Evolutionary conservation across 176 grass and related monocot species (phyloP).

Genomic region (Juncus inflexus): DNA sequence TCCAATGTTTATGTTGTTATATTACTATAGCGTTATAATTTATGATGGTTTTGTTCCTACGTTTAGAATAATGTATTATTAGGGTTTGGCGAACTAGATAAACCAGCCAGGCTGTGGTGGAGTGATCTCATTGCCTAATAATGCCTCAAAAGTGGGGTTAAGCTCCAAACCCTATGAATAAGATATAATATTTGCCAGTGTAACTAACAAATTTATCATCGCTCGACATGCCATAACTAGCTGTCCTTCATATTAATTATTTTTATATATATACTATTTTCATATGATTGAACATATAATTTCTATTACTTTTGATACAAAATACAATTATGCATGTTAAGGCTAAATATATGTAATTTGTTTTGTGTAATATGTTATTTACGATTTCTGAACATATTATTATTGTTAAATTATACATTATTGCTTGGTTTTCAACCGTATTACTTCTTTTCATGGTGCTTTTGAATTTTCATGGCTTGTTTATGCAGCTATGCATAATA

Average conservation of each 20-base stretch:
- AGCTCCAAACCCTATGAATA: neutral
- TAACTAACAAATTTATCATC: too few relatives aligned
- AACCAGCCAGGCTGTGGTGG: conserved; percentile 19
- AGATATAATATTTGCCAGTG: neutral
- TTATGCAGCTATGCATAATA: neutral
- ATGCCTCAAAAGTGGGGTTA: conserved; percentile 22
- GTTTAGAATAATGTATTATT: neutral
- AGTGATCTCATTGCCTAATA: conserved; percentile 4
- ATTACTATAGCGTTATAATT: too few relatives aligned
- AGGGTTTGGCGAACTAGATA: conserved; percentile 20
- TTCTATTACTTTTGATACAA: neutral
- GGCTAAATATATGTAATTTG: too few relatives aligned
- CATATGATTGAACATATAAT: neutral
- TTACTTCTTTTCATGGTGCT: conserved; percentile 19
- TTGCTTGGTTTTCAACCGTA: conserved; percentile 6
- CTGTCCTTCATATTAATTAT: neutral
- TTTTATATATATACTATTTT: neutral
- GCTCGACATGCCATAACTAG: neutral
- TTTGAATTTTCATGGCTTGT: conserved; percentile 18
- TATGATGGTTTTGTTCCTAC: too few relatives aligned
- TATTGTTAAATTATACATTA: neutral
- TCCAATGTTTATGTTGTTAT: too few relatives aligned
- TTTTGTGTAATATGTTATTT: too few relatives aligned
- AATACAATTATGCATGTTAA: too few relatives aligned
- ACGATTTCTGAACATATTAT: too few relatives aligned